These are phyloP conservation scores for Psidium friedrichsthalianum DNA, from an alignment of 345 rosid genomes.

Conservation along the genomic window DNA sequence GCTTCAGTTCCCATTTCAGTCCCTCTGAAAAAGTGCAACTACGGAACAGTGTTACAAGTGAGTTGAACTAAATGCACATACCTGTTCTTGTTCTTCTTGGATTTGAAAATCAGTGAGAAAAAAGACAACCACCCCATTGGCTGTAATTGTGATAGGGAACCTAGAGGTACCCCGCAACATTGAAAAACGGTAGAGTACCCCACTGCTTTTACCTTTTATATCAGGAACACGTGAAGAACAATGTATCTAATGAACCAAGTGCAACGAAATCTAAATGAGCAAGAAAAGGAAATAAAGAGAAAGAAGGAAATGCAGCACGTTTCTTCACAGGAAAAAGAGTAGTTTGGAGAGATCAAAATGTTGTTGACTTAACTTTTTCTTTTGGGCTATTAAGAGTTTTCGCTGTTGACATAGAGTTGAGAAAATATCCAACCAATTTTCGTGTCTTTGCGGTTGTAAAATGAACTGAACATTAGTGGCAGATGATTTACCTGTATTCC, in stretches of 20 bases:
- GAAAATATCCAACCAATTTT: not conserved
- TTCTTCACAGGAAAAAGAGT: not conserved
- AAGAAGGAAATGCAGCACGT: not conserved
- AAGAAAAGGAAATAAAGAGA: not conserved
- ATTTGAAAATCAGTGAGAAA: not conserved
- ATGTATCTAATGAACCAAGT: not conserved
- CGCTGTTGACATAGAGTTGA: not conserved
- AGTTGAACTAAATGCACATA: not conserved
- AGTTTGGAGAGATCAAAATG: not conserved
- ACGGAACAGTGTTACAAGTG: constrained; percentile 43
- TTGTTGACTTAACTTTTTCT: not conserved
- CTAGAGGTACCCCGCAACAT: not conserved
- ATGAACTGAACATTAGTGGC: not conserved
- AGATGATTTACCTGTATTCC: not conserved
- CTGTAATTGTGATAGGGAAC: not conserved
- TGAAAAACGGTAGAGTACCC: not conserved
- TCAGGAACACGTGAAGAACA: not conserved
- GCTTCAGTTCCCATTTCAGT: constrained; percentile 25
- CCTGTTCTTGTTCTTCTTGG: not conserved
- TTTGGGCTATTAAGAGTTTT: not conserved
- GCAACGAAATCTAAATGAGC: not conserved
- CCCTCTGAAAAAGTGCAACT: constrained; percentile 38
- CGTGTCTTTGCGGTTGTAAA: not conserved
- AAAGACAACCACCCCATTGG: not conserved
- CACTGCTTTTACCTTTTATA: not conserved